Conservation (phyloP, 2,329 filamentous ascomycete genomes). For the Ceratocystis ficicola region DNA sequence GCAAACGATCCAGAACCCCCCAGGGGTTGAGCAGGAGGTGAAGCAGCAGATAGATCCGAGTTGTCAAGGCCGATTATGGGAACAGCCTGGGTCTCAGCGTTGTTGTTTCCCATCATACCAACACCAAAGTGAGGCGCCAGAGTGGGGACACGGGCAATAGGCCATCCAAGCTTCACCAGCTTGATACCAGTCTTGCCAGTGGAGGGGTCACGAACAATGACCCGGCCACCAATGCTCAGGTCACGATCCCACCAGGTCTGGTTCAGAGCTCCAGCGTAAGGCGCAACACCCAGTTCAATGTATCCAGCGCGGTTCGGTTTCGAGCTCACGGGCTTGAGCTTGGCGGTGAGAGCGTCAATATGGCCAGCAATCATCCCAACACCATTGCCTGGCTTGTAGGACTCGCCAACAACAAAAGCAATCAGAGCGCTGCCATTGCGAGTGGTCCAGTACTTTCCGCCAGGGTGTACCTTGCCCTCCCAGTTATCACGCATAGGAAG, state of each 20-base stretch:
- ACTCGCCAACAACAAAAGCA: slow-evolving; percentile 68
- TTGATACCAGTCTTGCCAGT: slow-evolving; percentile 66
- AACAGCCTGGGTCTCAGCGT: slow-evolving; percentile 85
- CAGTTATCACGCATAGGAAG: slow-evolving; percentile 71
- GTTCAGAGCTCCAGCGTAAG: slow-evolving; percentile 79
- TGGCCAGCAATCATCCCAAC: slow-evolving; percentile 83
- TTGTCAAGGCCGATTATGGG: slow-evolving; percentile 85
- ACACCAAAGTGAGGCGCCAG: slow-evolving; percentile 89
- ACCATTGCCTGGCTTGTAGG: slow-evolving; percentile 75
- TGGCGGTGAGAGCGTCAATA: slow-evolving; percentile 82
- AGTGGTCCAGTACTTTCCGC: slow-evolving; percentile 79
- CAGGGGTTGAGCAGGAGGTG: slow-evolving; percentile 31
- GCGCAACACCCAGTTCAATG: slow-evolving; percentile 78
- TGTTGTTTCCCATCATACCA: slow-evolving; percentile 54
- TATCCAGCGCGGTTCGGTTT: slow-evolving; percentile 78
- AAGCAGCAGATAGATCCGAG: slow-evolving; percentile 39
- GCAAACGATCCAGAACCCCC: slow-evolving; percentile 60
- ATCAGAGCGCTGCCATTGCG: slow-evolving; percentile 79
- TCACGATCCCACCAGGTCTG: slow-evolving; percentile 96
- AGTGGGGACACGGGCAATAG: slow-evolving; percentile 82
- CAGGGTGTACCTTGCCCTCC: slow-evolving; percentile 56
- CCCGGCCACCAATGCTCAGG: slow-evolving; percentile 76
- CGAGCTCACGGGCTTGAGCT: slow-evolving; percentile 79
- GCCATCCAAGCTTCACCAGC: slow-evolving; percentile 87
- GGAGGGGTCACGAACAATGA: slow-evolving; percentile 62